Evolutionary conservation across 805 yeast species (phyloP), one percentile per base, ranked within the genome.

Genomic region (Pichia phayaonensis): DNA sequence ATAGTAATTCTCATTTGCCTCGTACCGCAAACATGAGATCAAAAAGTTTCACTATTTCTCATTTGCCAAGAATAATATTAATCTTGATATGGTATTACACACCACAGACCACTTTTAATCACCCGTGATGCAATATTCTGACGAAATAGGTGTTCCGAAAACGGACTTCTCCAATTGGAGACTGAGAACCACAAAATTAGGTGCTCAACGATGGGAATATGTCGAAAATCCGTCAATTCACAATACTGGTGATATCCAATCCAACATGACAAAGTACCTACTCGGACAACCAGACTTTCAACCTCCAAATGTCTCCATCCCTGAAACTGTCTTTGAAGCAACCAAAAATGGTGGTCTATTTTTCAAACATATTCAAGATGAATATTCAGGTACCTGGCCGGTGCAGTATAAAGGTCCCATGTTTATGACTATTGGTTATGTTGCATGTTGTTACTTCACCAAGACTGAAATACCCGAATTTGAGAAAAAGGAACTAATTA

Each of bases 341-440:
- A 84, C 90, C 1, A 65, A 73, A 41, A 83, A 86, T 56, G 94
- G 92, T 21, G 92, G 90, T 3, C 72, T 76, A 2, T 90, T 87
- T 61, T 77, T 87, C 48, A 61, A 76, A 27, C 62, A 72, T 8
- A 59, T 92, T n/a, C 98, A 94, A 63, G 92, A 86, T 49, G 74
- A 76, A 24, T 66, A 71, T 1, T 77, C 83, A n/a, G 99, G 99
- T 0, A 80, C 82, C 8, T 87, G 92, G 69, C 97, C 97, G 1
- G 80, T 85, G 59, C 95, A 88, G 63, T 94, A 94, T 62, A 90
- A 90, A 56, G 99, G 99, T 2, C 99, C 99, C 3, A 90, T 92
- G 97, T 94, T 94, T 66, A 82, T 94, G 88, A 81, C 94, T 0
- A 84, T 90, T 51, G 98, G 99, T 1, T 87, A 84, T 59, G 81